Percentiles rank a stretch among this genome's conserved stretches.
Evolutionary conservation across 2,329 filamentous ascomycete species (phyloP).

Genomic region (Colletotrichum melonis): DNA sequence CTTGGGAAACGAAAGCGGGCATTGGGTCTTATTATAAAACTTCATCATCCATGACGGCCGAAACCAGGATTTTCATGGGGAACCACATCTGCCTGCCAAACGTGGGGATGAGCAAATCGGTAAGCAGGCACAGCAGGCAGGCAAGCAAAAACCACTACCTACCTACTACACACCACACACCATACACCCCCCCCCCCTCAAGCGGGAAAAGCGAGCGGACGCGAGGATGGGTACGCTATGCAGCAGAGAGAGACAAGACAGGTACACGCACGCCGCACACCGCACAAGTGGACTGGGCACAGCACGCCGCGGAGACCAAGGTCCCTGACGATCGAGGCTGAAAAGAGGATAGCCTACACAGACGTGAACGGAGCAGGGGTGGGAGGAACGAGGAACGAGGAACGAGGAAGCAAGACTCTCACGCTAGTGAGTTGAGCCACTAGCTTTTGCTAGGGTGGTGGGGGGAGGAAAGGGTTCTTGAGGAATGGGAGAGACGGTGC

Average conservation of each 20-base stretch:
- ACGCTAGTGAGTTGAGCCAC: conserved; percentile 11
- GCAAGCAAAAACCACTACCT: neutral
- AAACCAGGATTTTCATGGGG: conserved; percentile 27
- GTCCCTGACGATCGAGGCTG: conserved; percentile 34
- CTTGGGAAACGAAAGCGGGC: conserved; percentile 27
- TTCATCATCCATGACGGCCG: conserved; percentile 16
- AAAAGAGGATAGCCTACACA: conserved; percentile 25
- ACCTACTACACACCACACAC: too few relatives aligned
- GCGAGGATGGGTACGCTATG: neutral
- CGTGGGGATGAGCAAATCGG: conserved; percentile 33
- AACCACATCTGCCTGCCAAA: conserved; percentile 29
- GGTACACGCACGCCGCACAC: conserved; percentile 20
- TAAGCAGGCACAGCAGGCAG: neutral
- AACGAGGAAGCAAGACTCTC: neutral
- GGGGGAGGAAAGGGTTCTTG: neutral
- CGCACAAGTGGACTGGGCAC: conserved; percentile 21
- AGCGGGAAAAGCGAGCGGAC: conserved; percentile 1
- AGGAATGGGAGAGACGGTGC: conserved; percentile 17
- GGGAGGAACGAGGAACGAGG: neutral
- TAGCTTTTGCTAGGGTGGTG: neutral
- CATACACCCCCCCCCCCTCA: neutral
- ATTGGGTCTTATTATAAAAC: conserved; percentile 35
- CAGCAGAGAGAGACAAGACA: conserved; percentile 25
- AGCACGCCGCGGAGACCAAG: conserved; percentile 23
- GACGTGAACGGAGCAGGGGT: conserved; percentile 11